Evolutionary conservation across 768 basidiomycete genomes (phyloP).

Genomic region (Collybia sp.): DNA sequence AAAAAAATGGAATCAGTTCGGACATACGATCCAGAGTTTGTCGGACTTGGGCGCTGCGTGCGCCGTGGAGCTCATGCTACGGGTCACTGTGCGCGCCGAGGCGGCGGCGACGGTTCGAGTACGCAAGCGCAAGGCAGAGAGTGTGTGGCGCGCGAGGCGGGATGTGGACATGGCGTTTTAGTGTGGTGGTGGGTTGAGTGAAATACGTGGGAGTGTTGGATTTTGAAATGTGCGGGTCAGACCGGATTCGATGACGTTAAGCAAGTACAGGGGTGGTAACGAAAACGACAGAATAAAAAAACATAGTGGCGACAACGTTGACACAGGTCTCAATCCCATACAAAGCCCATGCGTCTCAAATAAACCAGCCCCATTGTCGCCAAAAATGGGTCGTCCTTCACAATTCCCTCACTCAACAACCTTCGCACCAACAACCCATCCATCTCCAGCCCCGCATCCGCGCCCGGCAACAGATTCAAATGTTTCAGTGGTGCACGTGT

Average conservation of each 20-base stretch:
- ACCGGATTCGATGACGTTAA: slow-evolving; percentile 25
- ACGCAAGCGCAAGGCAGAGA: not conserved
- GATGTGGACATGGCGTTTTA: slow-evolving; percentile 14
- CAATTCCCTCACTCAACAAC: slow-evolving; percentile 29
- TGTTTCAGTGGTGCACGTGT: slow-evolving; percentile 27
- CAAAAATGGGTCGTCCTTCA: slow-evolving; percentile 33
- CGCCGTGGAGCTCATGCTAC: slow-evolving; percentile 35
- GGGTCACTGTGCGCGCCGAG: too few relatives aligned
- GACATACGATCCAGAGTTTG: slow-evolving; percentile 41
- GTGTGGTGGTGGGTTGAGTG: too few relatives aligned
- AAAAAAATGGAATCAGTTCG: too few relatives aligned
- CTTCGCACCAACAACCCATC: slow-evolving; percentile 20
- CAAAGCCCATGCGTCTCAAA: slow-evolving; percentile 31
- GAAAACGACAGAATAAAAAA: too few relatives aligned
- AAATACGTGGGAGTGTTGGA: slow-evolving; percentile 3
- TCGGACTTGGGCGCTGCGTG: slow-evolving; percentile 28
- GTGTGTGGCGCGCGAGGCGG: slow-evolving; percentile 7
- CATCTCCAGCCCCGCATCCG: slow-evolving; percentile 15
- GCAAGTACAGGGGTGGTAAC: too few relatives aligned
- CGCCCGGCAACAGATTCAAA: slow-evolving; percentile 21
- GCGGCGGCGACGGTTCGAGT: too few relatives aligned
- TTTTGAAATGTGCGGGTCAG: slow-evolving; percentile 26
- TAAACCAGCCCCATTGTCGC: slow-evolving; percentile 45
- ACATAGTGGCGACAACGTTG: too few relatives aligned
- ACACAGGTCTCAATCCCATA: too few relatives aligned